Evolutionary conservation across 768 basidiomycete species (phyloP).

Genomic region (Boletus reticulatus): DNA sequence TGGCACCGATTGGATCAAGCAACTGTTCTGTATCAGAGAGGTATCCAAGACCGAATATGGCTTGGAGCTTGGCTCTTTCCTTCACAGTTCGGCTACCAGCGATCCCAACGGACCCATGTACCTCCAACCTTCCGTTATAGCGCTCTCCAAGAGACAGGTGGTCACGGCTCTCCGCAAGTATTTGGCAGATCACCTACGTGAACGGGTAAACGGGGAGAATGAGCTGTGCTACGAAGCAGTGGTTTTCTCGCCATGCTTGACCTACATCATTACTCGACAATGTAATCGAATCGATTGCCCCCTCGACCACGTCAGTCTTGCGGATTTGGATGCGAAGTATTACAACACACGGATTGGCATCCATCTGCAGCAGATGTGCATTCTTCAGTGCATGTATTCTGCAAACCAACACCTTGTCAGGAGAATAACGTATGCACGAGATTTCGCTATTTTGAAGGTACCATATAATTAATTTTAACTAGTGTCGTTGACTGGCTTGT

Average conservation of each 20-base stretch:
- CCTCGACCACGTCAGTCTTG: conserved; percentile 33
- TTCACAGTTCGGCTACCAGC: neutral
- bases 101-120: neutral
- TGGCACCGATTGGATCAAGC: conserved; percentile 14
- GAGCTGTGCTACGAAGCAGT: conserved; percentile 26
- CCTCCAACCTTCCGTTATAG: neutral
- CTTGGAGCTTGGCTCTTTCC: conserved; percentile 7
- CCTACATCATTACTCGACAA: conserved; percentile 23
- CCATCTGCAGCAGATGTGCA: conserved; percentile 49
- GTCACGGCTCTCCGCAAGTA: conserved; percentile 19
- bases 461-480: no score
- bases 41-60: conserved; percentile 9
- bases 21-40: conserved; percentile 24
- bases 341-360: conserved; percentile 46
- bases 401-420: conserved; percentile 2
- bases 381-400: conserved; percentile 36
- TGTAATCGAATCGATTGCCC: conserved; percentile 38
- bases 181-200: conserved; percentile 28
- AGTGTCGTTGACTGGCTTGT: no score
- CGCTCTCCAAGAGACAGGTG: conserved; percentile 21
- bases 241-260: conserved; percentile 40
- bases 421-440: no score
- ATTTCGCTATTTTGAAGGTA: no score
- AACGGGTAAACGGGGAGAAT: conserved; percentile 34
- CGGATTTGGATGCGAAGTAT: conserved; percentile 24